Evolutionary conservation across 176 grass and related monocot species (phyloP).

Genomic region (Guadua angustifolia): DNA sequence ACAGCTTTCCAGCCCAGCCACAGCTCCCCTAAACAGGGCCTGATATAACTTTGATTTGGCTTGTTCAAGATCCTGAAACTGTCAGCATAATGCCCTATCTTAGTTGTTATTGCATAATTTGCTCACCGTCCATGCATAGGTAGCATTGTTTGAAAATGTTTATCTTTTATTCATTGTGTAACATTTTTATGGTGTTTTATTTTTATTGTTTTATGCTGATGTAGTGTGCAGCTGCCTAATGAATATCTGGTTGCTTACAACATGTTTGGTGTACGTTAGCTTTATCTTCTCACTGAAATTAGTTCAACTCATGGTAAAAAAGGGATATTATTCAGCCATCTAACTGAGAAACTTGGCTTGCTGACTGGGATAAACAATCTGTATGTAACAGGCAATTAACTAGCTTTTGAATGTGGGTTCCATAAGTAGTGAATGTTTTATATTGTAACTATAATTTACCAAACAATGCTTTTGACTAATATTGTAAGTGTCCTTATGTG

Average conservation of each 20-base stretch:
- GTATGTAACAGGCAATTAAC: not conserved
- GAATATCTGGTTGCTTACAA: not conserved
- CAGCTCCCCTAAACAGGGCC: too few relatives aligned
- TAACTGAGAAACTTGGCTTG: constrained; percentile 14
- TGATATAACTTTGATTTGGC: not conserved
- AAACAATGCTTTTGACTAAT: constrained; percentile 12
- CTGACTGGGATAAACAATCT: not conserved
- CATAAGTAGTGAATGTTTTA: not conserved
- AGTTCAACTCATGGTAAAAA: not conserved
- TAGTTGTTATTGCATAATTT: not conserved
- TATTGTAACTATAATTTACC: not conserved
- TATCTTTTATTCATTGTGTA: not conserved
- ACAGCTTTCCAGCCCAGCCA: too few relatives aligned
- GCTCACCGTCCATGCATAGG: not conserved
- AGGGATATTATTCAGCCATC: not conserved
- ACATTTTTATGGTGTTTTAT: not conserved
- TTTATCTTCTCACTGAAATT: not conserved
- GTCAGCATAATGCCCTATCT: not conserved
- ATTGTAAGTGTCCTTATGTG: not conserved
- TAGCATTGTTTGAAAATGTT: not conserved
- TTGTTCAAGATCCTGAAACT: not conserved
- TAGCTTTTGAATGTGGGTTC: not conserved
- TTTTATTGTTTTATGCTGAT: too few relatives aligned
- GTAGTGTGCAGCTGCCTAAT: not conserved
- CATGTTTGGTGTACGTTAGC: not conserved